A percentile compares a stretch with the other conserved stretches of the same genome.
phyloP scores from a whole-genome alignment of 371 early-diverging fungal species.

The Mortierella sp. region DNA sequence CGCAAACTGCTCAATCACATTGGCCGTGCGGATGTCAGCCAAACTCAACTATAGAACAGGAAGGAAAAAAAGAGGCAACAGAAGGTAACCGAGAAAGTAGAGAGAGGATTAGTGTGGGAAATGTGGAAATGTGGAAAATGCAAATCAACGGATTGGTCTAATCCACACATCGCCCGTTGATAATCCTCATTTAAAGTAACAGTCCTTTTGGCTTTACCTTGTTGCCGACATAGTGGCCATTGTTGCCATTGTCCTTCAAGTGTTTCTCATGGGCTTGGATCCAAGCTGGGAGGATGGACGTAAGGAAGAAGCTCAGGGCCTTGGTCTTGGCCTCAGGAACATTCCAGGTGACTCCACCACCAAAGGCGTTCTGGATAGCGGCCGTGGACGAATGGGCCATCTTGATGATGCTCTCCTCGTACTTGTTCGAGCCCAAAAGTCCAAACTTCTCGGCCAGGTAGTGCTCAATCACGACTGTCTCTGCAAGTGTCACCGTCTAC shows the following conservation, averaged over 20 bases:
- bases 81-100: not conserved
- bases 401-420: constrained; percentile 36
- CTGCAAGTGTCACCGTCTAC: constrained; percentile 27
- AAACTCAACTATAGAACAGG: constrained; percentile 30
- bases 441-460: constrained; percentile 40
- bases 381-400: constrained; percentile 19
- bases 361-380: constrained; percentile 4
- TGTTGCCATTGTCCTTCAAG: constrained; percentile 47
- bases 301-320: constrained; percentile 2
- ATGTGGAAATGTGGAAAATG: no score
- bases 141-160: no score
- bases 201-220: constrained; percentile 30
- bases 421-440: constrained; percentile 46
- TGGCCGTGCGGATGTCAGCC: constrained; percentile 51
- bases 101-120: not conserved
- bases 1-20: constrained; percentile 24
- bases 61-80: not conserved
- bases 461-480: constrained; percentile 29
- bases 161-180: no score
- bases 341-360: constrained; percentile 25
- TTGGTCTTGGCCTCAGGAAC: constrained; percentile 16
- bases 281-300: constrained; percentile 8
- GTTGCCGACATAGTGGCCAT: constrained; percentile 45
- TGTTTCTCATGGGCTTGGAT: constrained; percentile 32
- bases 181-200: not conserved